Percentiles rank a stretch among this genome's conserved stretches.
These are phyloP conservation scores for Fusarium equiseti DNA, from an alignment of 2,329 filamentous ascomycete species.

Conservation along the genomic window DNA sequence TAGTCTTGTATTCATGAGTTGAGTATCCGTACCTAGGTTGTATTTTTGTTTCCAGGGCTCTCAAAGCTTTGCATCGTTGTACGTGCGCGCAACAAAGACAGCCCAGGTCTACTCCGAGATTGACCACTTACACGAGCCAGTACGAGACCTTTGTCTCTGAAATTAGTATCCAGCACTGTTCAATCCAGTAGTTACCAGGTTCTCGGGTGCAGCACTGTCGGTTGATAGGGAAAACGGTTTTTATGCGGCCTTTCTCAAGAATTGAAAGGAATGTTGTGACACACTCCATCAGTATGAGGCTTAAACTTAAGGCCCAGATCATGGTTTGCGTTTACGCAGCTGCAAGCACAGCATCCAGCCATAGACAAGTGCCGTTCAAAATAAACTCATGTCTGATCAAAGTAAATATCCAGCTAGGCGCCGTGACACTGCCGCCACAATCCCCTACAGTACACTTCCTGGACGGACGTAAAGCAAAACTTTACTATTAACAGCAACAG, in stretches of 20 bases:
- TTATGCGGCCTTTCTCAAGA: conserved; percentile 6
- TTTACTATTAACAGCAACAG: conserved; percentile 1
- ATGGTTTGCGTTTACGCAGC: conserved; percentile 10
- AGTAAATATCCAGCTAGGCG: conserved; percentile 1
- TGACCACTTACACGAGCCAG: conserved; percentile 4
- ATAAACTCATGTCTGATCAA: conserved; percentile 10
- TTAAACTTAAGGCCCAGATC: conserved; percentile 28
- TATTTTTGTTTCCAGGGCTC: conserved; percentile 16
- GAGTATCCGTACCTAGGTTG: not conserved
- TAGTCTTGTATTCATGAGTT: conserved; percentile 22
- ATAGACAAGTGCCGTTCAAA: conserved; percentile 16
- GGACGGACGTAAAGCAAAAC: not conserved
- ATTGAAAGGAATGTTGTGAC: conserved; percentile 29
- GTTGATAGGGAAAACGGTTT: conserved; percentile 23
- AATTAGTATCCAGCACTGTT: not conserved
- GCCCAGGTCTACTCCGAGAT: not conserved
- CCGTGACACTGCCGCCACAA: conserved; percentile 15
- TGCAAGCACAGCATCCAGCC: conserved; percentile 5
- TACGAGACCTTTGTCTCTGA: conserved; percentile 15
- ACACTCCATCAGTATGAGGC: conserved; percentile 24
- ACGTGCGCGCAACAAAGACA: not conserved
- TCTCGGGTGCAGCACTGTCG: conserved; percentile 4
- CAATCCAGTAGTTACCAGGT: conserved; percentile 12
- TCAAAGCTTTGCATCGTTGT: not conserved
- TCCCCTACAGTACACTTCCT: not conserved